A percentile compares a stretch with the other conserved stretches of the same genome.
Evolutionary conservation across 257 asterid genomes (phyloP).

Genomic region (Solanum chilense): DNA sequence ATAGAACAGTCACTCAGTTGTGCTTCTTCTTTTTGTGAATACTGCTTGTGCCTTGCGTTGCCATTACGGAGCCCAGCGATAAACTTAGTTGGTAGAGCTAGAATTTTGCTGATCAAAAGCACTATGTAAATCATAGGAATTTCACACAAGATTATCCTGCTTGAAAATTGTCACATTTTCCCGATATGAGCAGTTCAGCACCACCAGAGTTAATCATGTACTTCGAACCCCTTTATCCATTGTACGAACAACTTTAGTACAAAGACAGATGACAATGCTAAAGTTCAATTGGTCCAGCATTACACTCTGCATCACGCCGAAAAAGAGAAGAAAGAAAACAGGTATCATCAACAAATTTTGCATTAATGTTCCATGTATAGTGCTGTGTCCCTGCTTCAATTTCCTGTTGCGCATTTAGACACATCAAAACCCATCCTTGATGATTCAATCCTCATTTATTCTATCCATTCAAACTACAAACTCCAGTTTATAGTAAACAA

Average conservation of each 20-base stretch:
- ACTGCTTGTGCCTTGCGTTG: not conserved
- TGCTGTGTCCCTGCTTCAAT: not conserved
- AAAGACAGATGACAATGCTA: not conserved
- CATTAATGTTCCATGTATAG: not conserved
- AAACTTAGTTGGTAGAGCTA: not conserved
- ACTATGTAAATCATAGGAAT: not conserved
- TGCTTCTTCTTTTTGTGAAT: not conserved
- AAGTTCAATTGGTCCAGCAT: not conserved
- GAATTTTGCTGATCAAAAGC: not conserved
- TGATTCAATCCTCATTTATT: not conserved
- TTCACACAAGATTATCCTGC: not conserved
- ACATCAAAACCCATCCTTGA: not conserved
- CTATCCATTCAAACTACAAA: not conserved
- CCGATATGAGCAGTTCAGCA: not conserved
- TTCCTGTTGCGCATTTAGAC: not conserved
- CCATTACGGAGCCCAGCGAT: not conserved
- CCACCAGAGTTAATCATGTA: not conserved
- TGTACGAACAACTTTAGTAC: not conserved
- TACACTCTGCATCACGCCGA: not conserved
- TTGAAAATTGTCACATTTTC: not conserved
- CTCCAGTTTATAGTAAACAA: not conserved
- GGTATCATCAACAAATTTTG: not conserved
- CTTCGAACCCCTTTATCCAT: not conserved
- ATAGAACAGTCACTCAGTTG: not conserved
- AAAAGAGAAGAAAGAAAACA: not conserved